A percentile compares a stretch with the other conserved stretches of the same genome.
These are phyloP conservation scores for Filosporella fistucella DNA, from an alignment of 495 filamentous ascomycete species.

Conservation along the genomic window DNA sequence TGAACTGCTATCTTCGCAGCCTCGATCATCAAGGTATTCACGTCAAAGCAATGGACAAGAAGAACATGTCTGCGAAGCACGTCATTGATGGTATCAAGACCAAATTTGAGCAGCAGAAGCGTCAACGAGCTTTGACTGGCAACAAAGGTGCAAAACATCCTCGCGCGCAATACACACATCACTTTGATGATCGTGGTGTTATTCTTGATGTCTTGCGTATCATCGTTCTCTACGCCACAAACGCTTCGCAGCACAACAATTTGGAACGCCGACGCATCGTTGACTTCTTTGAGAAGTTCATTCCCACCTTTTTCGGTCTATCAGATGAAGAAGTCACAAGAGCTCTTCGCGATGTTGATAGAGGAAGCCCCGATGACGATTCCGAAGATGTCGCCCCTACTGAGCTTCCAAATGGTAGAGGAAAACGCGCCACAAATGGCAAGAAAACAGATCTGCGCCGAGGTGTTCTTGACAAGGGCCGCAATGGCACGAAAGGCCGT, in stretches of 20 bases:
- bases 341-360: slow-evolving; percentile 66
- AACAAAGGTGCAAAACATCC: too few relatives aligned
- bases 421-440: slow-evolving; percentile 53
- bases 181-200: slow-evolving; percentile 72
- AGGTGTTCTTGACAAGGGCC: slow-evolving; percentile 74
- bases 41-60: slow-evolving; percentile 80
- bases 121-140: slow-evolving; percentile 57
- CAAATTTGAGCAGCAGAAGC: slow-evolving; percentile 80
- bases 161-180: slow-evolving; percentile 74
- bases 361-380: slow-evolving; percentile 63
- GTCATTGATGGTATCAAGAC: slow-evolving; percentile 80
- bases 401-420: slow-evolving; percentile 54
- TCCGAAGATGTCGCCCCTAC: slow-evolving; percentile 53
- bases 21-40: slow-evolving; percentile 92
- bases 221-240: slow-evolving; percentile 69
- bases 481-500: slow-evolving; percentile 55
- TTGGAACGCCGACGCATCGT: slow-evolving; percentile 72
- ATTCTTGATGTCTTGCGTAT: slow-evolving; percentile 77
- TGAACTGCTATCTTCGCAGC: slow-evolving; percentile 88
- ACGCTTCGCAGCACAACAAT: slow-evolving; percentile 58
- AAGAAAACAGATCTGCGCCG: slow-evolving; percentile 76
- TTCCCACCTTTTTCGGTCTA: slow-evolving; percentile 85
- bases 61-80: slow-evolving; percentile 80
- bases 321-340: slow-evolving; percentile 70
- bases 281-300: slow-evolving; percentile 82